Percentiles rank a stretch among this genome's conserved stretches.
Evolutionary conservation across 23 red algal genomes (phyloP).

Genomic region (Chondrus crispus): DNA sequence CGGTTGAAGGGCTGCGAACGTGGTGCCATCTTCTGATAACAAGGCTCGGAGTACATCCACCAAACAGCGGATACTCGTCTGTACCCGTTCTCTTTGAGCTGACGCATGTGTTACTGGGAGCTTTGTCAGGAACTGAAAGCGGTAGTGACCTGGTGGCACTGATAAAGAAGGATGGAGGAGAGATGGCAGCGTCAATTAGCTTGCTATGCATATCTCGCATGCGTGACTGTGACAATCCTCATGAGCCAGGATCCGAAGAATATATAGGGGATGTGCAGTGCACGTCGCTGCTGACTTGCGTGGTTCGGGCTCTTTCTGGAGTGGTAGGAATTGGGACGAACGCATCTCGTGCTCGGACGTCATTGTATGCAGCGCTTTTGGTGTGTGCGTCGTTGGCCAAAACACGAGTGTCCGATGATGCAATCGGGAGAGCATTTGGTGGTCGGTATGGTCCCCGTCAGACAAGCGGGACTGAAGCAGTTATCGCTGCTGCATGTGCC

Average conservation of each 20-base stretch:
- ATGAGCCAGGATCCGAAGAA: conserved; percentile 11
- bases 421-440: conserved; percentile 13
- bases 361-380: conserved; percentile 44
- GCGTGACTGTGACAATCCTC: conserved; percentile 19
- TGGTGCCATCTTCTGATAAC: conserved; percentile 13
- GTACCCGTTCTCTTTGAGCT: conserved; percentile 34
- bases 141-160: conserved; percentile 5
- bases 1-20: conserved; percentile 28
- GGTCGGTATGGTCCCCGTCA: conserved; percentile 37
- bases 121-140: conserved; percentile 10
- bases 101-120: not conserved
- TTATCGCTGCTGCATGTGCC: conserved; percentile 26
- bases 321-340: conserved; percentile 24
- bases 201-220: conserved; percentile 44
- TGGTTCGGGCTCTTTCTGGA: conserved; percentile 44
- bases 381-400: conserved; percentile 40
- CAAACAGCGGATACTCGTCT: not conserved
- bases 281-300: conserved; percentile 19
- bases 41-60: conserved; percentile 4
- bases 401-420: conserved; percentile 25
- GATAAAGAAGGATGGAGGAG: conserved; percentile 40
- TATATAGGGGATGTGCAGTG: conserved; percentile 49
- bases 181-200: conserved; percentile 23
- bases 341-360: conserved; percentile 24
- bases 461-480: conserved; percentile 47